These are phyloP conservation scores for Trichoderma gamsii DNA, from an alignment of 495 filamentous ascomycete species.

Conservation along the genomic window DNA sequence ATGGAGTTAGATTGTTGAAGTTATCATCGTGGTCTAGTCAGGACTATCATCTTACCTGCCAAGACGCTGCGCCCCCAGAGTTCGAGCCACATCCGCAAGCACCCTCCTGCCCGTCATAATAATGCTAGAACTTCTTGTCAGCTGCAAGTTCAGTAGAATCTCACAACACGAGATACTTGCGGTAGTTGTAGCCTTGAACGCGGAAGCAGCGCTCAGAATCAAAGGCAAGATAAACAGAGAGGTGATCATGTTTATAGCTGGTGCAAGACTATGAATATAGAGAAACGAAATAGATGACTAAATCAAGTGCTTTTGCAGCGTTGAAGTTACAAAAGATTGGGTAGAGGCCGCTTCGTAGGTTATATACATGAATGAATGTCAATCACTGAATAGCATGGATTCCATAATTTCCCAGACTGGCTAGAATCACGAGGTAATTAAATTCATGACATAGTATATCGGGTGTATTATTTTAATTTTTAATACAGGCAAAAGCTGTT, in stretches of 20 bases:
- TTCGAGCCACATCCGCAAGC: slow-evolving; percentile 31
- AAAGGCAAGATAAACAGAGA: background rate
- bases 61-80: slow-evolving; percentile 21
- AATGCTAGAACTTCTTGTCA: slow-evolving; percentile 22
- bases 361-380: no score
- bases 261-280: background rate
- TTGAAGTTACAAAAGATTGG: no score
- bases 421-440: no score
- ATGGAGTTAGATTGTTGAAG: background rate
- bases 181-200: background rate
- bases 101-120: slow-evolving; percentile 32
- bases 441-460: no score
- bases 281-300: no score
- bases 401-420: no score
- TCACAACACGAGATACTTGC: background rate
- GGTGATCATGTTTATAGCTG: background rate
- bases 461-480: no score
- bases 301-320: no score
- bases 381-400: no score
- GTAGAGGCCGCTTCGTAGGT: no score
- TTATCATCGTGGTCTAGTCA: background rate
- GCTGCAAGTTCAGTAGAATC: background rate
- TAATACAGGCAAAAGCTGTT: no score
- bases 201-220: background rate
- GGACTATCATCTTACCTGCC: slow-evolving; percentile 23